phyloP scores from a whole-genome alignment of 352 stramenopile genomes.

The Phytopythium ostracodes region DNA sequence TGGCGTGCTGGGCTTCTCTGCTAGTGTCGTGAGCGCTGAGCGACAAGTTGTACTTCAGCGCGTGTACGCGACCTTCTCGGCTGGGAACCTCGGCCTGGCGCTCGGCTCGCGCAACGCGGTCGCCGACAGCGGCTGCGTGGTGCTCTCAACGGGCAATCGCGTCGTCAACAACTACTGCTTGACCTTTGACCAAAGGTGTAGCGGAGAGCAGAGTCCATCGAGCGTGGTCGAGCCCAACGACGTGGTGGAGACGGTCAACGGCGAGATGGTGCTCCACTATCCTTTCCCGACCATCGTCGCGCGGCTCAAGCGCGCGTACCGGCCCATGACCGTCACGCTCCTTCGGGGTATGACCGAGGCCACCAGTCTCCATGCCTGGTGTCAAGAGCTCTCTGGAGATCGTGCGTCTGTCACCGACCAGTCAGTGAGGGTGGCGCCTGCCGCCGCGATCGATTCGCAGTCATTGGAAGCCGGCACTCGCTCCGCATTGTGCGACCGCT shows the following conservation, averaged over 20 bases:
- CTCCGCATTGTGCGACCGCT: conserved; percentile 44
- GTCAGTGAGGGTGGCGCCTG: background rate
- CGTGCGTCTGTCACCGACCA: background rate
- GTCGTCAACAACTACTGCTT: background rate
- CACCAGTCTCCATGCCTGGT: conserved; percentile 11
- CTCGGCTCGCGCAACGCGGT: conserved; percentile 17
- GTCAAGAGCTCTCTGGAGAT: background rate
- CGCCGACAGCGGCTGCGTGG: conserved; percentile 16
- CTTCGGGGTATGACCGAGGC: conserved; percentile 31
- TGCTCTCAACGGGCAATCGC: conserved; percentile 17
- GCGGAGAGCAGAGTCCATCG: background rate
- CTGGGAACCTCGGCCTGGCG: conserved; percentile 37
- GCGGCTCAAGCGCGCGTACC: conserved; percentile 32
- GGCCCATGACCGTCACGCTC: conserved; percentile 45
- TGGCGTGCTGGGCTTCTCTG: conserved; percentile 24
- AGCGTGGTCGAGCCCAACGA: conserved; percentile 15
- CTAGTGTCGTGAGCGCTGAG: conserved; percentile 25
- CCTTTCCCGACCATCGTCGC: conserved; percentile 26
- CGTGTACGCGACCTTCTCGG: conserved; percentile 41
- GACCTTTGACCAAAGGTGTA: background rate
- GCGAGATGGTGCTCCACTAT: conserved; percentile 31
- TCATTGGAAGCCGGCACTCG: background rate
- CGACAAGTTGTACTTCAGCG: conserved; percentile 36
- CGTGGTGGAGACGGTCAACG: conserved; percentile 44
- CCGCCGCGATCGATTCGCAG: background rate